phyloP scores from a whole-genome alignment of 225 moss, liverwort and hornwort species.

The Ulota crispa region DNA sequence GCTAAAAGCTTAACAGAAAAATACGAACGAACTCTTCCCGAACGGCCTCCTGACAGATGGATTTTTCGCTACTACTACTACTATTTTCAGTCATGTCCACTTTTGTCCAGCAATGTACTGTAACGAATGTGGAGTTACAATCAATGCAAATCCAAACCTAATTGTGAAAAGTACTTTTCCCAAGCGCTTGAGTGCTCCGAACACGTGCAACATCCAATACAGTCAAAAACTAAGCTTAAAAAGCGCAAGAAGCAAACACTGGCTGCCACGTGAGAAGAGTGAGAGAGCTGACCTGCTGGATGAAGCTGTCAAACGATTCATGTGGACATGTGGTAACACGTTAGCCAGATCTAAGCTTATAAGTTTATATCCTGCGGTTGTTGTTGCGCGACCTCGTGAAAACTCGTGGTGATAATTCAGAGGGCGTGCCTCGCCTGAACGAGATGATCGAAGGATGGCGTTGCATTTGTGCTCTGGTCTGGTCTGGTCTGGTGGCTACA shows the following conservation, averaged over 20 bases:
- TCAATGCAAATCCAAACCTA: neutral
- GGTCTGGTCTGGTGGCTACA: no score
- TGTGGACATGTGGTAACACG: neutral
- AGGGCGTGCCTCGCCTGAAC: neutral
- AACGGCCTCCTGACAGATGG: neutral
- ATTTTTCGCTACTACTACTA: neutral
- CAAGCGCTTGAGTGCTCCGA: neutral
- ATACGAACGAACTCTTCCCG: neutral
- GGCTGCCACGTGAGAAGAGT: neutral
- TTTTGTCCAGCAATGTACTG: neutral
- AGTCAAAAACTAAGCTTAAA: neutral
- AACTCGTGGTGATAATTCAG: neutral
- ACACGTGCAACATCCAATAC: neutral
- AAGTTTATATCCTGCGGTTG: neutral
- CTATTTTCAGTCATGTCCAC: no score
- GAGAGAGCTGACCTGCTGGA: neutral
- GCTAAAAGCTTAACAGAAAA: neutral
- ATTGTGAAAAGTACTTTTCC: no score
- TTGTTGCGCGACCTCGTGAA: neutral
- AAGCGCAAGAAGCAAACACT: neutral
- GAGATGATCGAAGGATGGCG: no score
- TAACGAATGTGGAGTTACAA: neutral
- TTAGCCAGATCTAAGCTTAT: neutral
- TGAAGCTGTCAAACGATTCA: constrained; percentile 15
- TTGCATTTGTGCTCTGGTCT: no score